Conservation (phyloP, 2,329 filamentous ascomycete genomes). For the Cladorrhinum sp. region DNA sequence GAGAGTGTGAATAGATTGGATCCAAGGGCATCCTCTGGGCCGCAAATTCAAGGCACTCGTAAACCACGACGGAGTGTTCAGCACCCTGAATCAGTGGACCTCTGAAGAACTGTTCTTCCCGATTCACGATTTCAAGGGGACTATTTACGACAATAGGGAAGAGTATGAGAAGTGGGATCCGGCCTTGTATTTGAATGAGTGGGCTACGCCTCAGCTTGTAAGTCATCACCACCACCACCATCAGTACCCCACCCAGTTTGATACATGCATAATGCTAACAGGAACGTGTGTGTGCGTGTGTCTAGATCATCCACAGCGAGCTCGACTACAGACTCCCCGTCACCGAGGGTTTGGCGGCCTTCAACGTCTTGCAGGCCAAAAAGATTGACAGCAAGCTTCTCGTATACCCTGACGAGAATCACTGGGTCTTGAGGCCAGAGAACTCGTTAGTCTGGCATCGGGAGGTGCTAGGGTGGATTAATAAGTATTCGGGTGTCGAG, state of each 20-base stretch:
- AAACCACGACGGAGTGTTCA: constrained; percentile 84
- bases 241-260: too few species aligned
- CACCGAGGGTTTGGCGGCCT: constrained; percentile 77
- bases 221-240: too few species aligned
- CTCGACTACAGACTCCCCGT: constrained; percentile 86
- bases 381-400: constrained; percentile 74
- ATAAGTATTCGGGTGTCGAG: constrained; percentile 54
- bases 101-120: constrained; percentile 71
- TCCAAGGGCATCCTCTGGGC: constrained; percentile 80
- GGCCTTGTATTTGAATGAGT: constrained; percentile 60
- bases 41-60: constrained; percentile 84
- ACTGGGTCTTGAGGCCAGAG: constrained; percentile 85
- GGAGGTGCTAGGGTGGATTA: constrained; percentile 77
- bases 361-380: constrained; percentile 77
- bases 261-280: background rate
- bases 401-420: constrained; percentile 74
- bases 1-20: constrained; percentile 59
- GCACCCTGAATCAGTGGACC: constrained; percentile 61
- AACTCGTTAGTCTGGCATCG: constrained; percentile 89
- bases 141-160: constrained; percentile 58
- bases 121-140: constrained; percentile 63
- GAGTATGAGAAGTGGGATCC: constrained; percentile 71
- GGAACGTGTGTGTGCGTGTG: background rate
- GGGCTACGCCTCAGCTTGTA: constrained; percentile 83
- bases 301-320: constrained; percentile 71